phyloP scores from a whole-genome alignment of 306 rosid genomes.

The Biancaea sappan region DNA sequence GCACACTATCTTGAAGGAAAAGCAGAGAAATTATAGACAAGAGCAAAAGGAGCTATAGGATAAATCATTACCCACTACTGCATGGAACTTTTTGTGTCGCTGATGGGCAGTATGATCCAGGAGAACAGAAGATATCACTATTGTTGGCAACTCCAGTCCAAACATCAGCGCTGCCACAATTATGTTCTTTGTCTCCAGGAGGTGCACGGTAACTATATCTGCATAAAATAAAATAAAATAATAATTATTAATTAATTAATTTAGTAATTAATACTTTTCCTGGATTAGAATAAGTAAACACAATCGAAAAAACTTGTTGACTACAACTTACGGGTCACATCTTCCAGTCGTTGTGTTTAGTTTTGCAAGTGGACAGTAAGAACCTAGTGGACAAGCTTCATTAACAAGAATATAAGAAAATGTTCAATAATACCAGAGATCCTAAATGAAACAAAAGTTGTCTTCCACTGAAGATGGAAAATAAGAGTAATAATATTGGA shows the following conservation, averaged over 20 bases:
- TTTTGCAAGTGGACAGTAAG: constrained; percentile 69
- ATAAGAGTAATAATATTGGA: too few species aligned
- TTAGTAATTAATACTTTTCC: background rate
- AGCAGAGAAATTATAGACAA: constrained; percentile 25
- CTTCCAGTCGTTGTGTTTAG: constrained; percentile 54
- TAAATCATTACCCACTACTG: constrained; percentile 73
- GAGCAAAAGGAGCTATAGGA: constrained; percentile 28
- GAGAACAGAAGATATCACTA: constrained; percentile 71
- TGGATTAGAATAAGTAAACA: background rate
- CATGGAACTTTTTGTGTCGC: constrained; percentile 54
- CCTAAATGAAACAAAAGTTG: constrained; percentile 20
- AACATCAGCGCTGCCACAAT: constrained; percentile 78
- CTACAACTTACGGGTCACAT: constrained; percentile 78
- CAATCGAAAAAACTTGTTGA: background rate
- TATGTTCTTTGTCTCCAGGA: constrained; percentile 59
- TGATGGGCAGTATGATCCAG: constrained; percentile 77
- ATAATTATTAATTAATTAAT: too few species aligned
- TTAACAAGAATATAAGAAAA: constrained; percentile 31
- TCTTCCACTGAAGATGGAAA: too few species aligned
- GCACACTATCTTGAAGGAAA: constrained; percentile 28
- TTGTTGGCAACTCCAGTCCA: constrained; percentile 61
- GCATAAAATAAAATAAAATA: too few species aligned
- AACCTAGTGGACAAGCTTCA: constrained; percentile 87
- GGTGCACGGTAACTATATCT: constrained; percentile 78
- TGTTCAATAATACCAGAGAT: constrained; percentile 14